Evolutionary conservation across 768 basidiomycete species (phyloP).

Genomic region (Melanogaster broomeanus): DNA sequence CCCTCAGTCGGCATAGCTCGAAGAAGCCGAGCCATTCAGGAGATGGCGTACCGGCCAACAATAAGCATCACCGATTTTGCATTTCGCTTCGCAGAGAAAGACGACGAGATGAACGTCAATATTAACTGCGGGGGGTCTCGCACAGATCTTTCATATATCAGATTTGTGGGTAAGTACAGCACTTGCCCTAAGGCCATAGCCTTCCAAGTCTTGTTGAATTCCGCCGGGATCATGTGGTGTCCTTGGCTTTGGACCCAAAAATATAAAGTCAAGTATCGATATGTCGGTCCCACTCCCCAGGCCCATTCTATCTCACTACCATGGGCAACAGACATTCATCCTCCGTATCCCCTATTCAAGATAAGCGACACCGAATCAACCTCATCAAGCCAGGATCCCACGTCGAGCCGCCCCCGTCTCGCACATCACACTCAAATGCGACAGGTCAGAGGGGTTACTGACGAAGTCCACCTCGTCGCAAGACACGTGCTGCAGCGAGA

Average conservation of each 20-base stretch:
- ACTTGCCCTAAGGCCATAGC: too few relatives aligned
- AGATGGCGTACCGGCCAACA: too few relatives aligned
- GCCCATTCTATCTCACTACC: background rate
- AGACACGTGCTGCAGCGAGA: slow-evolving; percentile 40
- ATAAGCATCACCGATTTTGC: background rate
- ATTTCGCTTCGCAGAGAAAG: background rate
- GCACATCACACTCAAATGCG: slow-evolving; percentile 42
- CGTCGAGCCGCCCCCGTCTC: slow-evolving; percentile 23
- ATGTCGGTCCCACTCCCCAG: background rate
- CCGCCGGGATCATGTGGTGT: too few relatives aligned
- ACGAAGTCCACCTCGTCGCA: slow-evolving; percentile 39
- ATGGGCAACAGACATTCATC: slow-evolving; percentile 37
- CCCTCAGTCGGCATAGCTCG: too few relatives aligned
- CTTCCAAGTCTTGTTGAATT: too few relatives aligned
- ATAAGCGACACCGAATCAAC: slow-evolving; percentile 6
- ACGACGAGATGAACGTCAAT: background rate
- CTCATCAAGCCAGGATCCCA: background rate
- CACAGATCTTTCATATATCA: too few relatives aligned
- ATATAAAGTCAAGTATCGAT: too few relatives aligned
- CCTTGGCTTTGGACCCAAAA: slow-evolving; percentile 15
- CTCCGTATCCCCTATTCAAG: slow-evolving; percentile 8
- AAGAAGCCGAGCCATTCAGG: too few relatives aligned
- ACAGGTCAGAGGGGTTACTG: slow-evolving; percentile 36
- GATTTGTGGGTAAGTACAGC: background rate
- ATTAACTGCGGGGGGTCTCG: too few relatives aligned